Evolutionary conservation across 257 asterid species (phyloP), one percentile per base, ranked within the genome.

Genomic region (Salvia rosmarinus): DNA sequence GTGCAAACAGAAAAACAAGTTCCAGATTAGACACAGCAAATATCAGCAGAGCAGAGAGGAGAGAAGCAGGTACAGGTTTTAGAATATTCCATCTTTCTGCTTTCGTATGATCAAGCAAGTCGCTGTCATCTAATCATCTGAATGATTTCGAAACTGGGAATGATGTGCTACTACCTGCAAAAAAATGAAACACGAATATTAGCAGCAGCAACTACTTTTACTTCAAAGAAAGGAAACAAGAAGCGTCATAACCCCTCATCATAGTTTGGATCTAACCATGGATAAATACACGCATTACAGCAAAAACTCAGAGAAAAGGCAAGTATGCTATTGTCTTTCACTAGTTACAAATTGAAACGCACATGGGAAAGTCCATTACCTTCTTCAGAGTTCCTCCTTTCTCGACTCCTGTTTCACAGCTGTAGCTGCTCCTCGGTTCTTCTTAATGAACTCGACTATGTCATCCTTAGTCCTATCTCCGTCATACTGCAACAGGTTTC

Each of bases 381-480:
- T 75, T 51, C 64, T 54, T 77, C 77, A 92, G 51, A 92, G 89
- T 83, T 90, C 97, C 5, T 92, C 98, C 43, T 88, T 88, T 39
- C 62, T 64, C 3, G 88, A 62, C 67, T 81, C 85, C 20, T 79
- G 70, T 51, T 81, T 76, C 23, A 13, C 12, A 30, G 57, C 11
- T 5, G 82, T 49, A 20, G 75, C 96, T 70, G 71, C n/a, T n/a
- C n/a, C 96, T 70, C 83, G 86, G 78, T 85, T 86, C 85, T 92
- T 80, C 80, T 83, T 79, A 66, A 92, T 88, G 81, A 83, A 92
- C 54, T 81, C 85, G 62, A 90, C 80, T 1, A 92, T 81, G 67
- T 63, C 96, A 61, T 83, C 88, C 85, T 92, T 92, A 19, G 87
- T 82, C 77, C 95, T 85, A 32, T 81, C 88, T 17, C 97, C 98